phyloP scores from a whole-genome alignment of 352 stramenopile species.

The Pythium utonaiense region DNA sequence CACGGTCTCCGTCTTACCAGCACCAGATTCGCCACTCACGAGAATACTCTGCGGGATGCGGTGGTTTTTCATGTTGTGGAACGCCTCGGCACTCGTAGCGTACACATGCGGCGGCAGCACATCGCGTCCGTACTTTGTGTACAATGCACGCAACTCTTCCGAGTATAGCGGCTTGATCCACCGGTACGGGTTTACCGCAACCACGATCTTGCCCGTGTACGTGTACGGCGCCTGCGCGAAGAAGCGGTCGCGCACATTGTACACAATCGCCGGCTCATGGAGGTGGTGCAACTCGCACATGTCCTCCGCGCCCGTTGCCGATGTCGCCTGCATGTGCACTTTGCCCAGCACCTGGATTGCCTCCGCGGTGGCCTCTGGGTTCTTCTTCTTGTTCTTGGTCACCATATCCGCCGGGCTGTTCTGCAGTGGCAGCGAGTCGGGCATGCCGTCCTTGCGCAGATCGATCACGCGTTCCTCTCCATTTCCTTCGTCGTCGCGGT shows the following conservation, averaged over 20 bases:
- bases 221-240: constrained; percentile 92
- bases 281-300: constrained; percentile 86
- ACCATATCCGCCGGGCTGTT: constrained; percentile 36
- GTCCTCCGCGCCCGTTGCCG: constrained; percentile 58
- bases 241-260: constrained; percentile 89
- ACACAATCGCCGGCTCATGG: constrained; percentile 90
- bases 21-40: constrained; percentile 92
- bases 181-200: constrained; percentile 96
- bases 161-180: constrained; percentile 88
- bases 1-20: constrained; percentile 94
- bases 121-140: constrained; percentile 60
- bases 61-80: constrained; percentile 76
- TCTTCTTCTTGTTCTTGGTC: constrained; percentile 24
- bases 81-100: constrained; percentile 83
- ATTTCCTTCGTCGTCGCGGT: constrained; percentile 20
- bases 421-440: constrained; percentile 70
- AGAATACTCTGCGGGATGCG: constrained; percentile 84
- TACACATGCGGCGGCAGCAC: constrained; percentile 88
- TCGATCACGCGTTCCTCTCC: constrained; percentile 60
- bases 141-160: constrained; percentile 64
- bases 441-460: constrained; percentile 69
- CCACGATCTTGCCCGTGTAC: constrained; percentile 95
- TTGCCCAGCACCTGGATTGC: constrained; percentile 22
- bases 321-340: constrained; percentile 27
- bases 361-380: constrained; percentile 10